phyloP scores from a whole-genome alignment of 106 monocot species.

The Dioscorea alata region DNA sequence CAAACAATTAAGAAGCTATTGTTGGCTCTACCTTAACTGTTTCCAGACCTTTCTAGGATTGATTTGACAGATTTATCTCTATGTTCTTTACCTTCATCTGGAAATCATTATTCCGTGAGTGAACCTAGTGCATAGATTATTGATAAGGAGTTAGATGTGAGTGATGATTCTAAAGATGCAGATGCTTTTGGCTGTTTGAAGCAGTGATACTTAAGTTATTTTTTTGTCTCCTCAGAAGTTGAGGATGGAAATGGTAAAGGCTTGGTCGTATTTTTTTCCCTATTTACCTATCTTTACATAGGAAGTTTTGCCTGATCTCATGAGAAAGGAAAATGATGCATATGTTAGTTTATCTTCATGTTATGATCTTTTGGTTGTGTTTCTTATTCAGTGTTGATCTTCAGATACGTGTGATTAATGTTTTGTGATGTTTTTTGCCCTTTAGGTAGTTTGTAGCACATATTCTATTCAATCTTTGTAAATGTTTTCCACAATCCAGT shows the following conservation, averaged over 20 bases:
- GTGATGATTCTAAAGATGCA: conserved; percentile 39
- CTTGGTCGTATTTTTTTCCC: conserved; percentile 59
- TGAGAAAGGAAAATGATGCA: conserved; percentile 40
- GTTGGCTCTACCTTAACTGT: conserved; percentile 38
- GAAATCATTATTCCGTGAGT: conserved; percentile 15
- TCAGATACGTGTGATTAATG: neutral
- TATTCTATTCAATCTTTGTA: conserved; percentile 53
- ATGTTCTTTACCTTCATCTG: conserved; percentile 11
- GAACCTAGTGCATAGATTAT: conserved; percentile 29
- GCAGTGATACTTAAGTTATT: conserved; percentile 16
- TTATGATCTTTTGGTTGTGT: neutral
- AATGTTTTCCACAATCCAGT: conserved; percentile 32
- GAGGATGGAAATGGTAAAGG: conserved; percentile 49
- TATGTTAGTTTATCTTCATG: conserved; percentile 30
- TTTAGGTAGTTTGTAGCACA: conserved; percentile 35
- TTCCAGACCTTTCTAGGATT: conserved; percentile 13
- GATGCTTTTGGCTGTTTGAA: conserved; percentile 30
- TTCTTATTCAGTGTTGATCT: neutral
- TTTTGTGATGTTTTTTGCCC: conserved; percentile 1
- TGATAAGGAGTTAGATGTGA: conserved; percentile 74
- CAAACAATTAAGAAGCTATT: conserved; percentile 57
- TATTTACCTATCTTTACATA: conserved; percentile 47
- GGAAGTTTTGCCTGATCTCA: conserved; percentile 51
- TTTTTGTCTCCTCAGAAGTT: conserved; percentile 29
- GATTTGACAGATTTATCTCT: conserved; percentile 13